These are phyloP conservation scores for Coniochaeta sp. DNA, from an alignment of 2,329 filamentous ascomycete genomes.

Conservation along the genomic window DNA sequence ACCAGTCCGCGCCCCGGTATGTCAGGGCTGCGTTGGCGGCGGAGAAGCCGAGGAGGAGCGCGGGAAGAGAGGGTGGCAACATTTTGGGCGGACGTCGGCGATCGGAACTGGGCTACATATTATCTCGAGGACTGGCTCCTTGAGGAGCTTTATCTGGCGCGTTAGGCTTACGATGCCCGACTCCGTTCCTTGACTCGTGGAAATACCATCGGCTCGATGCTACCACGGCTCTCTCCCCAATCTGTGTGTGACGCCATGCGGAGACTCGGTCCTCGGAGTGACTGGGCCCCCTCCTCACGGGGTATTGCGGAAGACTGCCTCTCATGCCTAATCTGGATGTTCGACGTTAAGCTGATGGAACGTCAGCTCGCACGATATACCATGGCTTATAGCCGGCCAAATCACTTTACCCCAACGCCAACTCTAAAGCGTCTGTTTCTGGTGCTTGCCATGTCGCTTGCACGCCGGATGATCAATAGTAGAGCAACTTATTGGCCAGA, in stretches of 20 bases:
- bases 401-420: background rate
- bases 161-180: no score
- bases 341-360: background rate
- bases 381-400: background rate
- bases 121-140: no score
- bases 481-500: no score
- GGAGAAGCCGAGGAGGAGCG: constrained; percentile 10
- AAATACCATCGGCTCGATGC: constrained; percentile 4
- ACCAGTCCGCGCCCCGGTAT: constrained; percentile 65
- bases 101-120: background rate
- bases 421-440: background rate
- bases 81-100: constrained; percentile 1
- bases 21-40: constrained; percentile 33
- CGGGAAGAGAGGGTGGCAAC: constrained; percentile 8
- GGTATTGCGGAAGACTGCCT: background rate
- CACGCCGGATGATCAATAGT: no score
- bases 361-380: background rate
- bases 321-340: background rate
- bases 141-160: background rate
- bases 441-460: no score
- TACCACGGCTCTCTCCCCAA: background rate
- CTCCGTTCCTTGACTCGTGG: constrained; percentile 8
- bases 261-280: background rate
- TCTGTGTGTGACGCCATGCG: no score
- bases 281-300: background rate